Evolutionary conservation across 31 red algal genomes (phyloP).

Genomic region (Bonnemaisonia californica): DNA sequence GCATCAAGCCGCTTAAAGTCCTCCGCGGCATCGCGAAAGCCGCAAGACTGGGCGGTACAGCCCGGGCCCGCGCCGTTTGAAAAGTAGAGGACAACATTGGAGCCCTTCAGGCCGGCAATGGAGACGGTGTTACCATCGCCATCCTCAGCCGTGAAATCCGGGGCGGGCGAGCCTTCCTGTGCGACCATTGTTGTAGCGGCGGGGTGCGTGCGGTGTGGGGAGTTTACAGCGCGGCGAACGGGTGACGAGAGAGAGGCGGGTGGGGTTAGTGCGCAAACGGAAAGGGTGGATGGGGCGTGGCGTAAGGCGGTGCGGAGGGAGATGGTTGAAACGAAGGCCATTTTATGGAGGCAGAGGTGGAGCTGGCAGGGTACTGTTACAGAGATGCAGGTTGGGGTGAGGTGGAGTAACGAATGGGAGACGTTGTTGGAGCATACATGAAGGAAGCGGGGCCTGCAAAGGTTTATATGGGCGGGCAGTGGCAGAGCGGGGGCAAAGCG

Average conservation of each 20-base stretch:
- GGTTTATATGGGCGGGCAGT: too few relatives aligned
- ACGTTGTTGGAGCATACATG: too few relatives aligned
- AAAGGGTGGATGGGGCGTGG: too few relatives aligned
- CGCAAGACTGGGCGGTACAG: conserved; percentile 74
- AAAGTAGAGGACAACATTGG: conserved; percentile 74
- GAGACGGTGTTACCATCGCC: conserved; percentile 47
- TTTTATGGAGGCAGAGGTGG: too few relatives aligned
- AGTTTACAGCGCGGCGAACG: background rate
- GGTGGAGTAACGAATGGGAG: too few relatives aligned
- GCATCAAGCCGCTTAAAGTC: conserved; percentile 71
- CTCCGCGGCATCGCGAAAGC: conserved; percentile 77
- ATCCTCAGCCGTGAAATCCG: conserved; percentile 53
- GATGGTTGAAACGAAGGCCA: too few relatives aligned
- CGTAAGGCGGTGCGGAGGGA: too few relatives aligned
- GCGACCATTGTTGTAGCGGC: conserved; percentile 36
- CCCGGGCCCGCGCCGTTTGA: conserved; percentile 53
- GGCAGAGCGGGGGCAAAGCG: too few relatives aligned
- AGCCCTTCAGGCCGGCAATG: conserved; percentile 38
- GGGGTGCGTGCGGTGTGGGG: background rate
- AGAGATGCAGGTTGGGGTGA: too few relatives aligned
- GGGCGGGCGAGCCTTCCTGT: conserved; percentile 55
- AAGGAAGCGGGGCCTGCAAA: background rate
- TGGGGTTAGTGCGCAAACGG: too few relatives aligned
- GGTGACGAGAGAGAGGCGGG: background rate
- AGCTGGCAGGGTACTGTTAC: too few relatives aligned